Evolutionary conservation across 768 basidiomycete genomes (phyloP).

Genomic region (Flagelloscypha sp.): DNA sequence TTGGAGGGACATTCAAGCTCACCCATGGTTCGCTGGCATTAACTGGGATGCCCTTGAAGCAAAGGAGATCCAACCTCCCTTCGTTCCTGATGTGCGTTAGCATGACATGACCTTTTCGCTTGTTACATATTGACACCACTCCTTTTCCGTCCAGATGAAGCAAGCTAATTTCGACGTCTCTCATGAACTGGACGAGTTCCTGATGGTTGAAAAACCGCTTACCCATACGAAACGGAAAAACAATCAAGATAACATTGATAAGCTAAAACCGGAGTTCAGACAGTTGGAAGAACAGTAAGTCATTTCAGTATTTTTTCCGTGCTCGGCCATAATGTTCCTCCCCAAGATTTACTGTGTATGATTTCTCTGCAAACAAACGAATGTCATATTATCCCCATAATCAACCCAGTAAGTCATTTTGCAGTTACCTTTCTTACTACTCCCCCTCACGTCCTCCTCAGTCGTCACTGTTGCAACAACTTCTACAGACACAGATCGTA

Average conservation of each 20-base stretch:
- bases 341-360: constrained; percentile 79
- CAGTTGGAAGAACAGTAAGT: constrained; percentile 89
- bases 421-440: too few relatives aligned
- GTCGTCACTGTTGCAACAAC: too few relatives aligned
- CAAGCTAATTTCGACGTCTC: constrained; percentile 98
- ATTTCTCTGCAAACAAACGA: constrained; percentile 65
- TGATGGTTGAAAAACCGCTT: constrained; percentile 97
- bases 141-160: constrained; percentile 54
- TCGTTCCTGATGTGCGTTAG: constrained; percentile 82
- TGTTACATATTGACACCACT: constrained; percentile 7
- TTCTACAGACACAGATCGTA: too few relatives aligned
- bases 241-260: constrained; percentile 74
- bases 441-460: too few relatives aligned
- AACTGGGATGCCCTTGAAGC: constrained; percentile 74
- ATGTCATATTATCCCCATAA: constrained; percentile 87
- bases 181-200: constrained; percentile 93
- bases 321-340: constrained; percentile 7
- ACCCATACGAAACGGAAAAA: constrained; percentile 90
- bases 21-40: constrained; percentile 78
- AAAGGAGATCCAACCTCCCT: constrained; percentile 71
- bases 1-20: constrained; percentile 67
- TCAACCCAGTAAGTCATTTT: too few relatives aligned
- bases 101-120: constrained; percentile 1
- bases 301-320: constrained; percentile 1
- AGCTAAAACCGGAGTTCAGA: constrained; percentile 85